These are phyloP conservation scores for Boletus coccyginus DNA, from an alignment of 768 basidiomycete genomes.

Conservation along the genomic window DNA sequence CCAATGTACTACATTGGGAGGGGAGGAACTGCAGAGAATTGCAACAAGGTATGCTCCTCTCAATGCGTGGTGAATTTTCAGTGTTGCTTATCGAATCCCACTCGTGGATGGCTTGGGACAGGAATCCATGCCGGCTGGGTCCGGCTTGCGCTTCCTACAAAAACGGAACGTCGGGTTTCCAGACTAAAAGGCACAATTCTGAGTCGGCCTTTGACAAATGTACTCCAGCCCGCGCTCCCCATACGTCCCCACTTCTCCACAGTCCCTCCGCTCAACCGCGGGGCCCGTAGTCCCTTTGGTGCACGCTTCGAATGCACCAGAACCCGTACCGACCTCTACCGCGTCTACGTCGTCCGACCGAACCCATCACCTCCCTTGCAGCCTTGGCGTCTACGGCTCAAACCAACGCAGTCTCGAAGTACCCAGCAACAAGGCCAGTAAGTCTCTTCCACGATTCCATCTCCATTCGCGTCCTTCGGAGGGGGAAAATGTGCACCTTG, in stretches of 20 bases:
- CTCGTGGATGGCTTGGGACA: no score
- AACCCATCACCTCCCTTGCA: constrained; percentile 73
- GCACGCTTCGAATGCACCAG: constrained; percentile 49
- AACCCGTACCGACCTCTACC: constrained; percentile 41
- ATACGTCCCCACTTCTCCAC: constrained; percentile 20
- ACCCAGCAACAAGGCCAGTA: constrained; percentile 88
- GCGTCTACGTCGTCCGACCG: constrained; percentile 40
- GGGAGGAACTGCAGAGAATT: no score
- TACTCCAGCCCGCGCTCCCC: constrained; percentile 44
- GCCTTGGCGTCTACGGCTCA: constrained; percentile 68
- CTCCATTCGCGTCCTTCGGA: not conserved
- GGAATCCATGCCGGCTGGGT: no score
- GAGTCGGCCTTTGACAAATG: no score
- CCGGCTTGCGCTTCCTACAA: no score
- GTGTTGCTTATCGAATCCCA: no score
- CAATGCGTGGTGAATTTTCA: no score
- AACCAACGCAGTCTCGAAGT: constrained; percentile 85
- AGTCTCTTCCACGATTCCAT: constrained; percentile 15
- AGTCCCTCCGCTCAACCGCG: constrained; percentile 12
- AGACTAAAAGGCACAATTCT: no score
- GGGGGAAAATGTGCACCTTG: no score
- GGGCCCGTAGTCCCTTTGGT: constrained; percentile 46
- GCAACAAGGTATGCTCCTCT: no score
- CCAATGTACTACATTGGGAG: no score
- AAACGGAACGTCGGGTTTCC: no score